Evolutionary conservation across 768 basidiomycete genomes (phyloP).

Genomic region (Suillus subaureus): DNA sequence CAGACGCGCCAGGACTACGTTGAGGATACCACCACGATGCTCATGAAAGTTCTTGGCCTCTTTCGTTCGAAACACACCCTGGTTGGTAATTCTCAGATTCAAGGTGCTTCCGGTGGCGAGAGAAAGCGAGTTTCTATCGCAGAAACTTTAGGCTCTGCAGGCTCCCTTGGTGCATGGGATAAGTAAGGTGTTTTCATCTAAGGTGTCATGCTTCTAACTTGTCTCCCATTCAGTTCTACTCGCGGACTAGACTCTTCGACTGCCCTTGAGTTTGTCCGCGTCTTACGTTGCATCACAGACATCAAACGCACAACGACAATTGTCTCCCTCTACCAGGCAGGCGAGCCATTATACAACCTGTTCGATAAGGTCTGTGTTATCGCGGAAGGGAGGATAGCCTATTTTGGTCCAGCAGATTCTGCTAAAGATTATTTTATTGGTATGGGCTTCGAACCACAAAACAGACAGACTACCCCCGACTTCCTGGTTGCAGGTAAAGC

Average conservation of each 20-base stretch:
- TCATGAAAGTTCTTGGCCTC: slow-evolving; percentile 76
- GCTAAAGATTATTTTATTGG: slow-evolving; percentile 62
- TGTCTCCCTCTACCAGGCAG: slow-evolving; percentile 86
- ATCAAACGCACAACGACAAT: slow-evolving; percentile 56
- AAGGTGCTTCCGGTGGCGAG: slow-evolving; percentile 76
- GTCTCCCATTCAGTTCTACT: slow-evolving; percentile 67
- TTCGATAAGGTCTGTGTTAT: slow-evolving; percentile 76
- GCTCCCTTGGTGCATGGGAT: not conserved
- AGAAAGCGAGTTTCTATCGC: slow-evolving; percentile 84
- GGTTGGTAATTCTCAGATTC: slow-evolving; percentile 83
- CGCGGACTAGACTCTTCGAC: slow-evolving; percentile 72
- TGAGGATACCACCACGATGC: slow-evolving; percentile 40
- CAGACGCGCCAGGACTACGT: slow-evolving; percentile 38
- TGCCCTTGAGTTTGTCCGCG: slow-evolving; percentile 72
- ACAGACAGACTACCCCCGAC: slow-evolving; percentile 65
- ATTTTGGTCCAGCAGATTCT: slow-evolving; percentile 55
- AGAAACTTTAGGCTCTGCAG: slow-evolving; percentile 63
- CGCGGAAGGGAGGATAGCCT: slow-evolving; percentile 61
- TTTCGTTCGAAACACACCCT: slow-evolving; percentile 69
- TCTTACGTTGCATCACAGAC: slow-evolving; percentile 70
- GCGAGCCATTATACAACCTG: slow-evolving; percentile 61
- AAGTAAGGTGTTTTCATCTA: not conserved
- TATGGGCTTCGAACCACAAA: slow-evolving; percentile 56
- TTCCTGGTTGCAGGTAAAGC: slow-evolving; percentile 45
- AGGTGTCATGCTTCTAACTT: not conserved